Evolutionary conservation across 352 stramenopile species (phyloP).

Genomic region (Globisporangium sylvaticum): DNA sequence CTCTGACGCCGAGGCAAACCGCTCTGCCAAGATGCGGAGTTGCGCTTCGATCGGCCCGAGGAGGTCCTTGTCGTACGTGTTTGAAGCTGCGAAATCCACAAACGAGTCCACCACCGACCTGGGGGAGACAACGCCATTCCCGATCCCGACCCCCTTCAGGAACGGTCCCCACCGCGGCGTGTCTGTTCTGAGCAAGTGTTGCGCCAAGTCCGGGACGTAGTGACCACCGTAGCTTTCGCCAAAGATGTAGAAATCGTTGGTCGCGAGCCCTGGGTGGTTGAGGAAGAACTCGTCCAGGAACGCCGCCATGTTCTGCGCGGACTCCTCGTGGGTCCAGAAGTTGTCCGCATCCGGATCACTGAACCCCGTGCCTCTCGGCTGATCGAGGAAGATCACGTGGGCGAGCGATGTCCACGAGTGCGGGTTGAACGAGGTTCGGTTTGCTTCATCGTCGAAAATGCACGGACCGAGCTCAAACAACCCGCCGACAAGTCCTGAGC

Average conservation of each 20-base stretch:
- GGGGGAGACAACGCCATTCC: constrained; percentile 71
- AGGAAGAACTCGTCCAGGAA: constrained; percentile 63
- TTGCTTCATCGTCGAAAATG: constrained; percentile 63
- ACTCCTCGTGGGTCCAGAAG: constrained; percentile 48
- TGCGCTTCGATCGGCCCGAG: constrained; percentile 17
- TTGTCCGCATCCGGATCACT: constrained; percentile 21
- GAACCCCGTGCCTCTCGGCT: constrained; percentile 85
- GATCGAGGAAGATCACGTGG: constrained; percentile 96
- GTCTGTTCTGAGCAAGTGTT: constrained; percentile 56
- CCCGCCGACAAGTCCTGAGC: constrained; percentile 90
- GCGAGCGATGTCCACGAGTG: constrained; percentile 93
- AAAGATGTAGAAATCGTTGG: constrained; percentile 89
- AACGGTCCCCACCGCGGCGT: constrained; percentile 20
- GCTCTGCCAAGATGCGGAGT: constrained; percentile 13
- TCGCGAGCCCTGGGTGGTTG: constrained; percentile 29
- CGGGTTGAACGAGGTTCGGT: constrained; percentile 78
- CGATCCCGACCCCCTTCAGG: constrained; percentile 85
- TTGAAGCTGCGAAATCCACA: constrained; percentile 42
- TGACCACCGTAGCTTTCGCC: constrained; percentile 94
- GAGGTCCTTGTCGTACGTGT: constrained; percentile 41
- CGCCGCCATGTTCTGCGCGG: constrained; percentile 35
- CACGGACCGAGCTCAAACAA: constrained; percentile 97
- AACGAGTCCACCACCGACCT: constrained; percentile 41
- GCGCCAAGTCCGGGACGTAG: constrained; percentile 91
- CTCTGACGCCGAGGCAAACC: constrained; percentile 19